Conservation (phyloP, 2,329 filamentous ascomycete genomes). For the Trichoderma sp. region DNA sequence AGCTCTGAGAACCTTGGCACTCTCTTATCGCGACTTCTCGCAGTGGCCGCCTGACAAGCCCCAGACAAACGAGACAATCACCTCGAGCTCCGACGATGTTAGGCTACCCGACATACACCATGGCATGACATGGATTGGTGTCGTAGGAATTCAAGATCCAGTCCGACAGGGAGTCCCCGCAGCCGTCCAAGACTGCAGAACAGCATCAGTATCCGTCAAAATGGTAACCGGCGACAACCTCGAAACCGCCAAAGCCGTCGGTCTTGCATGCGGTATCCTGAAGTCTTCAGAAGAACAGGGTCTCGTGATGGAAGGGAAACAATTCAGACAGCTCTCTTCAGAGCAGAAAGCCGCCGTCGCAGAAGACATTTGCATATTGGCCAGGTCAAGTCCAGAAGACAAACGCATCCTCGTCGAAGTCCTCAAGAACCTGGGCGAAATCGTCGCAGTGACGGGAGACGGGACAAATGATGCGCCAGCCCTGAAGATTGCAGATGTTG, state of each 20-base stretch:
- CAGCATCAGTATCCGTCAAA: constrained; percentile 64
- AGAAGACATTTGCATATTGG: constrained; percentile 50
- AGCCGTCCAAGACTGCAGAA: constrained; percentile 61
- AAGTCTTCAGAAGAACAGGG: constrained; percentile 44
- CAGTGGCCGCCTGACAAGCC: constrained; percentile 68
- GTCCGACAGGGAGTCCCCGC: constrained; percentile 61
- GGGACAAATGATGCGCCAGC: constrained; percentile 69
- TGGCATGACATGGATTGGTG: background rate
- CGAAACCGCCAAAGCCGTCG: constrained; percentile 65
- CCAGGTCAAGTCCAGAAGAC: constrained; percentile 62
- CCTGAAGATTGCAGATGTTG: constrained; percentile 66
- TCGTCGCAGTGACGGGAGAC: constrained; percentile 66
- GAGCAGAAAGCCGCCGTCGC: constrained; percentile 58
- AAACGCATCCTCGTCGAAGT: constrained; percentile 59
- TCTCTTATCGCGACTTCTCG: constrained; percentile 72
- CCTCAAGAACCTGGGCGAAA: constrained; percentile 58
- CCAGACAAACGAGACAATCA: constrained; percentile 46
- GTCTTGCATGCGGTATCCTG: constrained; percentile 65
- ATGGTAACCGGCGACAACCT: constrained; percentile 59
- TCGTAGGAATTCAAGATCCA: constrained; percentile 62
- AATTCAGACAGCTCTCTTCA: constrained; percentile 58
- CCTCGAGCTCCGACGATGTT: constrained; percentile 48
- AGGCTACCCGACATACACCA: background rate
- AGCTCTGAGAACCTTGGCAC: constrained; percentile 74
- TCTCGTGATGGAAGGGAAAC: constrained; percentile 67